Evolutionary conservation across 192 early-diverging fungal genomes (phyloP), one percentile per base, ranked within the genome.

Genomic region (Coemansia sp.): DNA sequence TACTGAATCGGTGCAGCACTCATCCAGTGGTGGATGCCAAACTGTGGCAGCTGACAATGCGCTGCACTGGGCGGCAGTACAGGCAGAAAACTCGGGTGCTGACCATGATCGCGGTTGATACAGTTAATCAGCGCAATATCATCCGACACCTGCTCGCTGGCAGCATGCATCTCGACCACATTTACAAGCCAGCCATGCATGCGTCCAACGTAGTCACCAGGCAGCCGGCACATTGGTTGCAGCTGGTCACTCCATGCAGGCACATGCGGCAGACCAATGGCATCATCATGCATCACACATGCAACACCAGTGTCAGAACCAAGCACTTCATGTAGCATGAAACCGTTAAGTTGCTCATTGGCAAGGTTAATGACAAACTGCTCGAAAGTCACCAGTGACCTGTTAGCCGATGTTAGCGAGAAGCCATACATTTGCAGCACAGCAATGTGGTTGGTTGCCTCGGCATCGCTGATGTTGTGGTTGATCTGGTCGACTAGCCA

Each of bases 371-470:
- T n/a, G n/a, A 84, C 87, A 52, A 91, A 84, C 53, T 87, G 83
- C 62, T 88, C 87, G 76, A 88, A 91, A 10, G n/a, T n/a, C n/a
- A n/a, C n/a, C n/a, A n/a, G n/a, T n/a, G n/a, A n/a, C n/a, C 27
- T 43, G 45, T 39, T 23, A 13, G 27, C 39, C 25, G 44, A 33
- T 1, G 61, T 54, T 40, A 43, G 27, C 30, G 63, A 54, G 66
- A 91, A 91, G 4, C 94, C 91, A 57, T 86, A 84, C 52, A 93
- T 70, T 53, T 96, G 93, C 30, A 94, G 75, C n/a, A 96, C 76
- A 11, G 89, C 93, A 48, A 98, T 83, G 73, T 93, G 95, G 59
- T 91, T 93, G n/a, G n/a, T n/a, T n/a, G n/a, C n/a, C n/a, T n/a
- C n/a, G n/a, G n/a, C n/a, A n/a, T n/a, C n/a, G n/a, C n/a, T n/a